These are phyloP conservation scores for Kuraishia hungarica DNA, from an alignment of 805 yeast species.

Conservation along the genomic window DNA sequence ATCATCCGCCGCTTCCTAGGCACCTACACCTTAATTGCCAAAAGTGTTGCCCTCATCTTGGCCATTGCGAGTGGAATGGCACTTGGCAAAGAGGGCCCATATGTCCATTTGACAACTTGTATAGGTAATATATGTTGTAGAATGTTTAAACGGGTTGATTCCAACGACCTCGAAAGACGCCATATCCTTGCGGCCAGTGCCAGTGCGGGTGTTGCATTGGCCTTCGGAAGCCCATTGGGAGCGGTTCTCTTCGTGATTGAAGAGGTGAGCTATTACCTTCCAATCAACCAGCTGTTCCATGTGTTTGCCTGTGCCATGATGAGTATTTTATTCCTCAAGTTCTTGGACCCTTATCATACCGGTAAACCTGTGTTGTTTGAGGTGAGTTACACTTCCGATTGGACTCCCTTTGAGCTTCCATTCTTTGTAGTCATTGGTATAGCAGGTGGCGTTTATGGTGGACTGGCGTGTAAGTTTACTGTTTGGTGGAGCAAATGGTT, in stretches of 20 bases:
- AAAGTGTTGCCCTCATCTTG: constrained; percentile 37
- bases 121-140: constrained; percentile 48
- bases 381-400: constrained; percentile 39
- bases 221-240: constrained; percentile 54
- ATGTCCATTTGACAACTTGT: constrained; percentile 50
- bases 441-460: constrained; percentile 48
- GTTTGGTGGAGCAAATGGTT: constrained; percentile 36
- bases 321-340: constrained; percentile 41
- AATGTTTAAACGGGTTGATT: constrained; percentile 32
- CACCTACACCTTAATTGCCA: constrained; percentile 38
- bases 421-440: constrained; percentile 39
- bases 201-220: constrained; percentile 51
- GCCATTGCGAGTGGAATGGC: constrained; percentile 51
- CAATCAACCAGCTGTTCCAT: constrained; percentile 44
- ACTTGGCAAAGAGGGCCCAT: constrained; percentile 56
- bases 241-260: constrained; percentile 50
- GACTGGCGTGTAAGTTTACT: constrained; percentile 35
- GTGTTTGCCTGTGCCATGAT: constrained; percentile 48
- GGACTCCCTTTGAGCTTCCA: constrained; percentile 40
- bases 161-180: constrained; percentile 41
- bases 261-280: constrained; percentile 46
- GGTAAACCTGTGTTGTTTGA: constrained; percentile 51
- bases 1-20: constrained; percentile 47
- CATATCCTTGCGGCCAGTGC: constrained; percentile 50
- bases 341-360: constrained; percentile 51